phyloP scores from a whole-genome alignment of 2,329 filamentous ascomycete species.

The Arthrinium puccinioides region DNA sequence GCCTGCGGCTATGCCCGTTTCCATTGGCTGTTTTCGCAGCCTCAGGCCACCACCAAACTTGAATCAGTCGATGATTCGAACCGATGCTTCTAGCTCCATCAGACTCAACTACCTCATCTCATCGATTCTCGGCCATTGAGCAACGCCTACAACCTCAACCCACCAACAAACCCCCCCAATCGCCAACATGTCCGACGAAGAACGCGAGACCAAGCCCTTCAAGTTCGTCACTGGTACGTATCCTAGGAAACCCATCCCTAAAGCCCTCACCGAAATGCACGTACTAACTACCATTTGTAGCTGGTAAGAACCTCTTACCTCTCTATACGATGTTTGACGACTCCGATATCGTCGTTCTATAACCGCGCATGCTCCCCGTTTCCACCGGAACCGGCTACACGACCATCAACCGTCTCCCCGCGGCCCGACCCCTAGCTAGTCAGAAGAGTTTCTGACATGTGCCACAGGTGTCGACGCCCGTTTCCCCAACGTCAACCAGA shows the following conservation, averaged over 20 bases:
- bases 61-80: conserved; percentile 1
- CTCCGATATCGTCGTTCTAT: too few species aligned
- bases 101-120: conserved; percentile 28
- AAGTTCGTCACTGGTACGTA: conserved; percentile 98
- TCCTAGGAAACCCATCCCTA: conserved; percentile 12
- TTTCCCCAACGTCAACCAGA: conserved; percentile 97
- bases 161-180: conserved; percentile 24
- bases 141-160: conserved; percentile 20
- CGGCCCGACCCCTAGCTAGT: too few species aligned
- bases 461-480: conserved; percentile 91
- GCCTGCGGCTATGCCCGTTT: too few species aligned
- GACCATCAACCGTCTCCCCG: too few species aligned
- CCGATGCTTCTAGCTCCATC: conserved; percentile 14
- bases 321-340: too few species aligned
- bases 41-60: neutral
- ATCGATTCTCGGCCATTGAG: conserved; percentile 24
- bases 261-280: conserved; percentile 27
- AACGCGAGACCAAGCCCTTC: conserved; percentile 94
- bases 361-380: too few species aligned
- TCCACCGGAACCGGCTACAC: too few species aligned
- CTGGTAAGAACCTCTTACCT: conserved; percentile 6
- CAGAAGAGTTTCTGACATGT: neutral
- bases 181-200: conserved; percentile 84
- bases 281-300: conserved; percentile 14
- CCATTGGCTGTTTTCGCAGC: conserved; percentile 4